Evolutionary conservation across 1,139 yeast genomes (phyloP), one percentile per base, ranked within the genome.

Genomic region (Arxiozyma bovina): DNA sequence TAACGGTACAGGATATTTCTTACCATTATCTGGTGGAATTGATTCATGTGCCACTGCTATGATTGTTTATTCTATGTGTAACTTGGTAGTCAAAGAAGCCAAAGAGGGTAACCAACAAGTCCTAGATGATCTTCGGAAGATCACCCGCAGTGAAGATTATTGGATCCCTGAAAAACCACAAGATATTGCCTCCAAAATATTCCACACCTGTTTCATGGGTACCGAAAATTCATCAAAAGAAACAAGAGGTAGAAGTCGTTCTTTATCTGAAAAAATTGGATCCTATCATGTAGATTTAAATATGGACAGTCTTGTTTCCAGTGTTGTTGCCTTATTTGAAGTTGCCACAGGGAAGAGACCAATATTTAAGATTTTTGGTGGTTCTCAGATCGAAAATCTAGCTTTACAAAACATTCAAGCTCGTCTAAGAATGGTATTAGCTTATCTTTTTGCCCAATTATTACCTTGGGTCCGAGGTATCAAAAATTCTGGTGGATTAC

Each of bases 1-100:
- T 60, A 81, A 81, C 61, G 86, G 93, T 56, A 90, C 91, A 0
- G 99, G 99, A 0, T 93, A 78, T 68, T 94, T 93, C 71, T 75
- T 93, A 51, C 98, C 99, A 0, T 75, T 93, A 51, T 86, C 96
- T 69, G 99, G 99, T 22, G 99, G 99, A 50, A 91, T 94, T 58
- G 99, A 93, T 68, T 87, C 96, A 27, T 94, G 99, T 74, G 96
- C 99, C 1, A 94, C 99, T 1, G 94, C 98, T 0, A 87, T 87
- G 21, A 90, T 94, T 62, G 96, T 93, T 25, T 88, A 86, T 67
- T 87, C 94, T 54, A 93, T 93, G 99, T 91, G 98, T 68, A 76
- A 90, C 50, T 73, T 91, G 42, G 97, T 91, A 0, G 82, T 81
- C 1, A 73, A 78, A 30, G 91, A 88, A 12, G 79, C 85, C 51